These are phyloP conservation scores for Lipomyces sp. DNA, from an alignment of 805 yeast genomes.

Conservation along the genomic window DNA sequence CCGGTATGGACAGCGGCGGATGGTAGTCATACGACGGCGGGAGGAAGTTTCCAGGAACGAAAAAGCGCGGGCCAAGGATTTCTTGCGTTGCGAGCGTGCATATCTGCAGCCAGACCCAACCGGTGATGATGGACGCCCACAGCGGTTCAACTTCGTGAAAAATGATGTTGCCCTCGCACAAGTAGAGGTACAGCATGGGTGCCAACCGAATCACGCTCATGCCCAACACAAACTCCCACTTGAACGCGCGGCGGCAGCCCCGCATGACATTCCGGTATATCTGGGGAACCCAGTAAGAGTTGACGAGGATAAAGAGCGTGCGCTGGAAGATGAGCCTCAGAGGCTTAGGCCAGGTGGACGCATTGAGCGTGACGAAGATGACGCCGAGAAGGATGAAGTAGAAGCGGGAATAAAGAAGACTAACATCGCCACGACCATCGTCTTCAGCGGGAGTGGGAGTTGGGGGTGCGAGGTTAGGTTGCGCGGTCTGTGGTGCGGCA, in stretches of 20 bases:
- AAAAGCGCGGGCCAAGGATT: constrained; percentile 73
- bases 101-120: constrained; percentile 64
- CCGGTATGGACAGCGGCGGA: constrained; percentile 58
- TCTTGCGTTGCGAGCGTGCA: constrained; percentile 59
- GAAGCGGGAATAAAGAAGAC: constrained; percentile 57
- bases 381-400: constrained; percentile 53
- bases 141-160: constrained; percentile 65
- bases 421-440: constrained; percentile 40
- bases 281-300: constrained; percentile 87
- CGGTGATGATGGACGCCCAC: constrained; percentile 46
- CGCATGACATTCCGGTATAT: constrained; percentile 70
- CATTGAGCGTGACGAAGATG: constrained; percentile 55
- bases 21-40: constrained; percentile 88
- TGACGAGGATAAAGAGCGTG: constrained; percentile 48
- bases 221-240: constrained; percentile 74
- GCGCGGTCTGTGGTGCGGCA: constrained; percentile 49
- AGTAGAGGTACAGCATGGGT: constrained; percentile 64
- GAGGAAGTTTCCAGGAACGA: constrained; percentile 65
- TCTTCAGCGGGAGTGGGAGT: constrained; percentile 12
- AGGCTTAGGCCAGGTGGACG: constrained; percentile 59
- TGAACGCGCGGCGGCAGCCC: constrained; percentile 63
- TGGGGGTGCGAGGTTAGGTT: constrained; percentile 31
- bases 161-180: constrained; percentile 50
- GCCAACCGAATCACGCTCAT: constrained; percentile 58
- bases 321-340: constrained; percentile 59